Evolutionary conservation across 179 eudicot species (phyloP), one percentile per base, ranked within the genome.

Genomic region (Silene coronaria): DNA sequence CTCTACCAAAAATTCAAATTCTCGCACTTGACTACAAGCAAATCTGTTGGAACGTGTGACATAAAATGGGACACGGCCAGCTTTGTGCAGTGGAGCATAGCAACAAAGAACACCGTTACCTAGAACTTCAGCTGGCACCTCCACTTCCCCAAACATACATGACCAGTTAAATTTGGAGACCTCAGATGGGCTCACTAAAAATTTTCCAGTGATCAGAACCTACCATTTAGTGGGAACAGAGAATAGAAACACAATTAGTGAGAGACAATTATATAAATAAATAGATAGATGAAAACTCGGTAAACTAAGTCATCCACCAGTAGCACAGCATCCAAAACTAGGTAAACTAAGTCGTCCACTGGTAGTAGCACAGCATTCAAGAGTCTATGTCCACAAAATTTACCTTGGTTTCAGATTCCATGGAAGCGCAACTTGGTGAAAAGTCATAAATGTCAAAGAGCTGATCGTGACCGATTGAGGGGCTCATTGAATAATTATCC

Each of bases 21-120:
- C 97, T 72, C 95, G 86, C 81, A 93, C 93, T 84, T 93, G 93
- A 82, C 98, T 93, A 79, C 98, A 93, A 61, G 97, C 95, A 77
- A 88, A 75, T 84, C 97, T 84, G 83, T 93, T 91, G 72, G 95
- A 86, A 78, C 97, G 87, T 65, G 97, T 93, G 45, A 93, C 84
- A 72, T 90, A 93, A 63, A 93, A 90, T n/a, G 92, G 91, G 71
- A 93, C 87, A 78, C 90, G 85, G 60, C 93, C 93, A 77, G 83
- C 81, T 83, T 78, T 70, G 70, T 86, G 90, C 26, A 60, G 71
- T 51, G 95, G 98, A 69, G 96, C 79, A 83, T 72, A 78, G 86
- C 98, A 93, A 65, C 93, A 70, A 62, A 93, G 88, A 58, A 88
- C 88, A 59, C 97, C 97, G 78, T 88, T 88, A 72, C 82, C 86